Evolutionary conservation across 148 eudicot species (phyloP).

Genomic region (Rhododendron simsii): DNA sequence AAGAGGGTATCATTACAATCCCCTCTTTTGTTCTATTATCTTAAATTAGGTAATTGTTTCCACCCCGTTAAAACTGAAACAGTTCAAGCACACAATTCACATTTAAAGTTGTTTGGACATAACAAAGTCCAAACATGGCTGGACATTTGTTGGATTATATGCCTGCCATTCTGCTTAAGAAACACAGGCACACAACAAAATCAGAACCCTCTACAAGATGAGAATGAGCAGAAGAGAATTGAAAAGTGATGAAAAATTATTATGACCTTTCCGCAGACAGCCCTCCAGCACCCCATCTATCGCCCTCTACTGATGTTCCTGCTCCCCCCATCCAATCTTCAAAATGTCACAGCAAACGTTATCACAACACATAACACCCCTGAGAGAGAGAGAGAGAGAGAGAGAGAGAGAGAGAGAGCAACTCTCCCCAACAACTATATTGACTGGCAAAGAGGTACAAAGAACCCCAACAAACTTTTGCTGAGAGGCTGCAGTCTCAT

Average conservation of each 20-base stretch:
- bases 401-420: background rate
- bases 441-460: background rate
- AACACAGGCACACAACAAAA: background rate
- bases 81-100: background rate
- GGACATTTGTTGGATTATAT: background rate
- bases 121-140: background rate
- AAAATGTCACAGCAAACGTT: slow-evolving; percentile 12
- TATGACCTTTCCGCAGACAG: slow-evolving; percentile 51
- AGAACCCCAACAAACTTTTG: background rate
- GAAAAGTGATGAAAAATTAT: background rate
- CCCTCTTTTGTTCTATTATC: background rate
- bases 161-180: background rate
- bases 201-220: background rate
- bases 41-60: background rate
- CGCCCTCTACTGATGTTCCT: slow-evolving; percentile 51
- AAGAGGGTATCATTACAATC: background rate
- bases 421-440: slow-evolving; percentile 3
- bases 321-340: slow-evolving; percentile 74
- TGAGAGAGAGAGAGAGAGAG: background rate
- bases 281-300: slow-evolving; percentile 49
- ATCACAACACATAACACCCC: background rate
- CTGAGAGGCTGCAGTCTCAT: background rate
- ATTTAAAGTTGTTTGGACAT: background rate
- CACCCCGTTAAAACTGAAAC: background rate
- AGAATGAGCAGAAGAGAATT: background rate